phyloP scores from a whole-genome alignment of 257 asterid species.

The Solanum pennellii region DNA sequence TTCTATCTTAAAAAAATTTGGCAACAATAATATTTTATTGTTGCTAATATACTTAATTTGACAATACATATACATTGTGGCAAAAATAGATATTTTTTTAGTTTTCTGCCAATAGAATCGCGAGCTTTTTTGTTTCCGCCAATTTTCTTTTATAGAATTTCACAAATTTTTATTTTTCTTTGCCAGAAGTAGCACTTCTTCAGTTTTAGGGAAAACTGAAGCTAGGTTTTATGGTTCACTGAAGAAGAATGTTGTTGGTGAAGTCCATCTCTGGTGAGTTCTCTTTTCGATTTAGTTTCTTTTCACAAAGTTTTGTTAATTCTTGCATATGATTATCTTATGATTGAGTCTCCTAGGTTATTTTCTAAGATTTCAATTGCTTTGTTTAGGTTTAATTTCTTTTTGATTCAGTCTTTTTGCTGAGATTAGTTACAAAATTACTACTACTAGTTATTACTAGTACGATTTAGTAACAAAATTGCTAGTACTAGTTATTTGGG shows the following conservation, averaged over 20 bases:
- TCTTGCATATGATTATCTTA: too few species aligned
- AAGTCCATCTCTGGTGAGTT: not conserved
- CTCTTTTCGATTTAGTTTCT: not conserved
- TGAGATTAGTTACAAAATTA: not conserved
- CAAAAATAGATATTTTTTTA: too few species aligned
- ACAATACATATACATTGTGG: not conserved
- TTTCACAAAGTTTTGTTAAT: not conserved
- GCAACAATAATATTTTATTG: not conserved
- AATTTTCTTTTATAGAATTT: too few species aligned
- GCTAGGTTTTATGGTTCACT: not conserved
- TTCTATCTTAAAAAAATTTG: too few species aligned
- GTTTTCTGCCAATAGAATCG: too few species aligned
- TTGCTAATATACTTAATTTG: not conserved
- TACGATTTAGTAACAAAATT: too few species aligned
- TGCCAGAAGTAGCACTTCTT: not conserved
- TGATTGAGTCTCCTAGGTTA: not conserved
- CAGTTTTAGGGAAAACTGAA: too few species aligned
- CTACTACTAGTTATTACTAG: too few species aligned
- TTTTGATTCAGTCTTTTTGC: not conserved
- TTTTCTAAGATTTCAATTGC: not conserved
- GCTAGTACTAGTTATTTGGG: too few species aligned
- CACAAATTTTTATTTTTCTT: too few species aligned
- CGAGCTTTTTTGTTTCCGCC: too few species aligned
- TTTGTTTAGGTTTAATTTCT: not conserved
- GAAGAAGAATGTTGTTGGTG: not conserved